phyloP scores from a whole-genome alignment of 371 early-diverging fungal species.

The Apophysomyces ossiformis region DNA sequence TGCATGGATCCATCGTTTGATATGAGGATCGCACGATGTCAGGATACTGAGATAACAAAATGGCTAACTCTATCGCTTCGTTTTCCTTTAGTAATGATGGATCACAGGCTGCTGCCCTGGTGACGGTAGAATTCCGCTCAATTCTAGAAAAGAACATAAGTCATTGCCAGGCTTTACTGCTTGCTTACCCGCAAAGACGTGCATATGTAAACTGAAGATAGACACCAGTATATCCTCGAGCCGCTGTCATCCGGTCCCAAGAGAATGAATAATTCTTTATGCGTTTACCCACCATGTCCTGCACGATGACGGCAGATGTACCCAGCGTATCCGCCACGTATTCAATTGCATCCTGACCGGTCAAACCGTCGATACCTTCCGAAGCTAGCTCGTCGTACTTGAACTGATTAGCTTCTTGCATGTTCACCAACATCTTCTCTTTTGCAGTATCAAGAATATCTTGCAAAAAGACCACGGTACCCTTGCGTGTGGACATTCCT shows the following conservation, averaged over 20 bases:
- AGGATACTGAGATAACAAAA: conserved; percentile 82
- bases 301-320: conserved; percentile 85
- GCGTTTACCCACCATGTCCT: conserved; percentile 91
- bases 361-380: conserved; percentile 10
- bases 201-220: conserved; percentile 96
- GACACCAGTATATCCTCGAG: conserved; percentile 95
- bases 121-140: conserved; percentile 26
- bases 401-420: conserved; percentile 54
- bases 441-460: conserved; percentile 90
- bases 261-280: conserved; percentile 94
- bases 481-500: conserved; percentile 95
- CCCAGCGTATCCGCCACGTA: conserved; percentile 72
- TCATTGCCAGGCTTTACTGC: not conserved
- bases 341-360: conserved; percentile 39
- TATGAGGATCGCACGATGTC: conserved; percentile 64
- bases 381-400: conserved; percentile 70
- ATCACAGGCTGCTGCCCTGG: conserved; percentile 18
- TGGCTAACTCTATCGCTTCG: conserved; percentile 70
- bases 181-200: conserved; percentile 70
- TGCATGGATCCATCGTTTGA: conserved; percentile 79
- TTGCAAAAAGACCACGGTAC: conserved; percentile 92
- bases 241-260: conserved; percentile 89
- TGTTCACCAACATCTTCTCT: conserved; percentile 32
- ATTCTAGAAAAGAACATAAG: conserved; percentile 20
- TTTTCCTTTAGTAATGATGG: conserved; percentile 64